Base-by-base conservation (phyloP, 208 protist species). In the Trypanosoma avium region DNA sequence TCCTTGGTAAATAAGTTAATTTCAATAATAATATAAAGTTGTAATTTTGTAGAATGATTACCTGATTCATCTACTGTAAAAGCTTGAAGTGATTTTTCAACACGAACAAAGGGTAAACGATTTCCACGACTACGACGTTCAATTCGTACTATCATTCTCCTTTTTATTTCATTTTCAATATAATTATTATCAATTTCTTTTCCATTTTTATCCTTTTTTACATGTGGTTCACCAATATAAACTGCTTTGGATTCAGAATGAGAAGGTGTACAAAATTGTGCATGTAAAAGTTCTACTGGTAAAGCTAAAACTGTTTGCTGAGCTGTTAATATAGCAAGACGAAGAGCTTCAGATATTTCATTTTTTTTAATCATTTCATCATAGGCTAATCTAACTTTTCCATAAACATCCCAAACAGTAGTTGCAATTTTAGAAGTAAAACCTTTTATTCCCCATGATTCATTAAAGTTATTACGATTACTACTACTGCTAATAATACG, bases 251-350 rank as follows among this genome's bases (percentile, higher is more conserved):
- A 2, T 42, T 45, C 55, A 21, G 2, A 13, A 24, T 17, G 15
- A 30, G 61, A 27, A 59, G 30, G 1, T 35, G 13, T 61, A 24
- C 38, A 45, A 73, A 73, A 65, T 35, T 73, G 67, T 32, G 67
- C 53, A 12, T 63, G 46, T 10, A 73, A 45, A 24, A 73, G n/a
- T 21, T 73, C 67, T 45, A 73, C 36, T 55, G 67, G 67, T 9
- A 73, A 43, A 5, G 59, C 67, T 29, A 73, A 46, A 19, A 73
- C 40, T 17, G 59, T 61, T 67, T 73, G 67, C 42, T 73, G 67
- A 21, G 67, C 48, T 8, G 40, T 45, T 27, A 73, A 35, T 29
- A 73, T 35, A 22, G 52, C 57, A 48, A 73, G 26, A n/a, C 42
- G 57, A 61, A 67, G 21, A n/a, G 67, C 57, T 26, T 73, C 29